Conservation (phyloP, 1,139 yeast species). For the Candida sojae region DNA sequence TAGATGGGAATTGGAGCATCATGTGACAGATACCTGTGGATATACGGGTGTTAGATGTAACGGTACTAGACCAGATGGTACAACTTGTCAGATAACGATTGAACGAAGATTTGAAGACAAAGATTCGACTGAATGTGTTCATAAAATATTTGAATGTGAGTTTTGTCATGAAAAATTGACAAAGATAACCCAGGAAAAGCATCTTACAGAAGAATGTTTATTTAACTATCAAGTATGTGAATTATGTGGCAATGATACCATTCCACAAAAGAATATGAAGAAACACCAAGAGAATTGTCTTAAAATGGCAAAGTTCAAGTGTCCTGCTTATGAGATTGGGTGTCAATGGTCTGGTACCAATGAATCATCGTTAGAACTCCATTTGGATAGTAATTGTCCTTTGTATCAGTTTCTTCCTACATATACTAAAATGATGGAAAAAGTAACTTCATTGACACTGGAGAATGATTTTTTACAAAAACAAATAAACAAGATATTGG, state of each 20-base stretch:
- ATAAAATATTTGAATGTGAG: slow-evolving; percentile 35
- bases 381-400: slow-evolving; percentile 36
- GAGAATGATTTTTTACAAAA: slow-evolving; percentile 37
- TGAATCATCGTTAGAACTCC: slow-evolving; percentile 42
- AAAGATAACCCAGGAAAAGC: slow-evolving; percentile 30
- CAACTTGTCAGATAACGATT: slow-evolving; percentile 11
- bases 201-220: slow-evolving; percentile 41
- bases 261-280: slow-evolving; percentile 32
- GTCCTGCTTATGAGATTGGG: slow-evolving; percentile 45
- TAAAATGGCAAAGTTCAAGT: slow-evolving; percentile 31
- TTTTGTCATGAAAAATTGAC: slow-evolving; percentile 40
- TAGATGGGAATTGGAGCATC: slow-evolving; percentile 61
- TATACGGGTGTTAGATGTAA: slow-evolving; percentile 52
- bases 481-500: slow-evolving; percentile 49
- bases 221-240: slow-evolving; percentile 43
- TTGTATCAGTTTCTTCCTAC: slow-evolving; percentile 34
- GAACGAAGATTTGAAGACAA: slow-evolving; percentile 15
- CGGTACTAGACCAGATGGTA: slow-evolving; percentile 21
- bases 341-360: slow-evolving; percentile 43
- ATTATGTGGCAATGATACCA: slow-evolving; percentile 42
- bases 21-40: slow-evolving; percentile 50
- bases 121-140: slow-evolving; percentile 29
- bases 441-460: slow-evolving; percentile 19
- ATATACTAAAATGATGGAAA: slow-evolving; percentile 21
- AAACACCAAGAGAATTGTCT: slow-evolving; percentile 39